A percentile compares a stretch with the other conserved stretches of the same genome.
phyloP scores from a whole-genome alignment of 345 rosid genomes.

The Eucalyptus virginea region DNA sequence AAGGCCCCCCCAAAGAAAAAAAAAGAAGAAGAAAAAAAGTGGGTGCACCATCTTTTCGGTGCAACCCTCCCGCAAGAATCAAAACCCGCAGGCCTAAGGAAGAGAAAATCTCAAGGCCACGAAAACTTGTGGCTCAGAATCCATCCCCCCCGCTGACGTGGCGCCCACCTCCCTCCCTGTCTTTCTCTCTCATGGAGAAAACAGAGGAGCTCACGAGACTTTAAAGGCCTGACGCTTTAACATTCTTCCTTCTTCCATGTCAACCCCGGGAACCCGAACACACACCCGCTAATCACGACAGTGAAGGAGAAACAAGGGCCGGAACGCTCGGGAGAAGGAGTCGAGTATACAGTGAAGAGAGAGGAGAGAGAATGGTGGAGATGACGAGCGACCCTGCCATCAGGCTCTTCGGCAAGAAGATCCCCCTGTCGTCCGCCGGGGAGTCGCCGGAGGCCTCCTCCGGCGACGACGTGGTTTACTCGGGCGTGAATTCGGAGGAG shows the following conservation, averaged over 20 bases:
- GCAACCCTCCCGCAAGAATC: not conserved
- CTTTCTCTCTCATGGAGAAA: not conserved
- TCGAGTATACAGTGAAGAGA: constrained; percentile 5
- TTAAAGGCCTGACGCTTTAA: not conserved
- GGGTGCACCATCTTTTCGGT: not conserved
- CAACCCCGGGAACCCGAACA: not conserved
- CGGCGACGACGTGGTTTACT: not conserved
- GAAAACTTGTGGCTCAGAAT: constrained; percentile 91
- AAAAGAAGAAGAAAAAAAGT: not conserved
- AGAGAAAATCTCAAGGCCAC: constrained; percentile 46
- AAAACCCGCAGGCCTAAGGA: not conserved
- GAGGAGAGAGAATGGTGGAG: not conserved
- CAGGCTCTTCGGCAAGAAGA: constrained; percentile 72
- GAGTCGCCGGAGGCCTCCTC: not conserved
- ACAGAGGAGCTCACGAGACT: not conserved
- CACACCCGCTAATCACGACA: not conserved
- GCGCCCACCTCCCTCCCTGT: constrained; percentile 28
- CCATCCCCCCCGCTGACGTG: constrained; percentile 48
- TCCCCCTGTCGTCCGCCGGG: constrained; percentile 18
- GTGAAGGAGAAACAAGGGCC: not conserved
- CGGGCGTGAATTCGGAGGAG: not conserved
- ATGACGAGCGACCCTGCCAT: constrained; percentile 35
- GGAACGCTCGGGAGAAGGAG: not conserved
- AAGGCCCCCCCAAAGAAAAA: too few species aligned
- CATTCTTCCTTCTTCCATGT: not conserved